Evolutionary conservation across 163 green algal genomes (phyloP).

Genomic region (Chlorella variabilis): DNA sequence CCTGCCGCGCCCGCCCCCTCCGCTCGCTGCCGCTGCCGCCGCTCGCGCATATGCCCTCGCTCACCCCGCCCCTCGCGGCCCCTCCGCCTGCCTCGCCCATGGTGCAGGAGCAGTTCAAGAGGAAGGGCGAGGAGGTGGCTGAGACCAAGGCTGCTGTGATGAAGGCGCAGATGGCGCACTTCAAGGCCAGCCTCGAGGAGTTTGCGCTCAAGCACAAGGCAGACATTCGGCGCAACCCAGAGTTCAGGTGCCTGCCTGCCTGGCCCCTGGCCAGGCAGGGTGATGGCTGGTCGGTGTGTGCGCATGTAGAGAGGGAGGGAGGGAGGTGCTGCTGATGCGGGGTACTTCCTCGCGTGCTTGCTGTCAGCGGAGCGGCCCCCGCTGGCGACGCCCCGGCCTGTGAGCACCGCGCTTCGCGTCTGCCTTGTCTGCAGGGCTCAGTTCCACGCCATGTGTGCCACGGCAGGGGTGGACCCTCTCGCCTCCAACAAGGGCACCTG

Average conservation of each 20-base stretch:
- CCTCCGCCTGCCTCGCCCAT: neutral
- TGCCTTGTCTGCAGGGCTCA: constrained; percentile 40
- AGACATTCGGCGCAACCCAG: constrained; percentile 89
- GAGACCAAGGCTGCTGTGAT: constrained; percentile 72
- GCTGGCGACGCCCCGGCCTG: too few species aligned
- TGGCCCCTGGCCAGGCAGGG: too few species aligned
- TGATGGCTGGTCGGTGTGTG: too few species aligned
- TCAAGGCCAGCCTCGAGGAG: constrained; percentile 86
- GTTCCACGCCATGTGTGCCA: constrained; percentile 95
- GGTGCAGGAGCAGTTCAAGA: constrained; percentile 64
- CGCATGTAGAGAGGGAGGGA: too few species aligned
- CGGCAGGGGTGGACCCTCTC: constrained; percentile 96
- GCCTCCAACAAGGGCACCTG: constrained; percentile 94
- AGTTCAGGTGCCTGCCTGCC: constrained; percentile 66
- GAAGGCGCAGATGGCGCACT: constrained; percentile 80
- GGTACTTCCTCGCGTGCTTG: too few species aligned
- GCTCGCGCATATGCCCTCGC: too few species aligned
- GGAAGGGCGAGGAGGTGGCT: constrained; percentile 68
- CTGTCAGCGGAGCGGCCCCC: too few species aligned
- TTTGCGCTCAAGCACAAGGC: constrained; percentile 76
- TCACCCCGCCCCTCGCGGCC: too few species aligned
- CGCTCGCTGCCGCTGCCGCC: neutral
- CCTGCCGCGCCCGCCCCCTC: too few species aligned
- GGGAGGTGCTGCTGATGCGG: too few species aligned
- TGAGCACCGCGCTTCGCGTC: too few species aligned